Percentiles rank a stretch among this genome's conserved stretches.
Evolutionary conservation across 2,329 filamentous ascomycete genomes (phyloP).

Genomic region (Aspergillus vadensis): DNA sequence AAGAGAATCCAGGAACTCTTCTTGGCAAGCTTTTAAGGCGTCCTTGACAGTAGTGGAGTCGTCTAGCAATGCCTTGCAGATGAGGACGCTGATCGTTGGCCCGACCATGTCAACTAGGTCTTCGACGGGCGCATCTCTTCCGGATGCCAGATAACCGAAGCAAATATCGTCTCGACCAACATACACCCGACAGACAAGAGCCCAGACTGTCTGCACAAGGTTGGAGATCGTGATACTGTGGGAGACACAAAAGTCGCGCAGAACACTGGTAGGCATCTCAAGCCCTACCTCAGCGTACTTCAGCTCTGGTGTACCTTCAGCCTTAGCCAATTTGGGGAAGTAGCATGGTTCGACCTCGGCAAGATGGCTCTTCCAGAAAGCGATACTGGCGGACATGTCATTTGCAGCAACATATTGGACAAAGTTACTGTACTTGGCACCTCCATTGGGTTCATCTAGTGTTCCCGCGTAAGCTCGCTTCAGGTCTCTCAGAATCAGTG

Average conservation of each 20-base stretch:
- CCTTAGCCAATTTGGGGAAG: conserved; percentile 11
- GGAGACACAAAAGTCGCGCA: conserved; percentile 2
- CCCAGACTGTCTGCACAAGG: conserved; percentile 31
- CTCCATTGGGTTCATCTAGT: neutral
- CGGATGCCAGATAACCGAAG: conserved; percentile 35
- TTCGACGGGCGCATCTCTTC: conserved; percentile 41
- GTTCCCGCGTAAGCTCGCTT: neutral
- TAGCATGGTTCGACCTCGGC: conserved; percentile 10
- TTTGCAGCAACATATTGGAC: conserved; percentile 17
- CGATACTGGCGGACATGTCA: conserved; percentile 13
- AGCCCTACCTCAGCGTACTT: neutral
- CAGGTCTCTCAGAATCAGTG: neutral
- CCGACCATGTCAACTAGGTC: conserved; percentile 44
- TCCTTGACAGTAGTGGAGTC: neutral
- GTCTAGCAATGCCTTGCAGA: conserved; percentile 44
- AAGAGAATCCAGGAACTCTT: neutral
- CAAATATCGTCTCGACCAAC: conserved; percentile 28
- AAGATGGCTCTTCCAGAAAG: conserved; percentile 10
- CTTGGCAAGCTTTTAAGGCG: neutral
- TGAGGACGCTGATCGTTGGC: conserved; percentile 53
- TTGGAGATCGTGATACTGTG: conserved; percentile 23
- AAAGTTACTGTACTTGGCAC: conserved; percentile 3
- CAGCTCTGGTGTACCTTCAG: conserved; percentile 10
- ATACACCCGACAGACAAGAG: conserved; percentile 22
- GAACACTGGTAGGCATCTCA: neutral